These are phyloP conservation scores for Inosperma sp. DNA, from an alignment of 768 basidiomycete species.

Conservation along the genomic window DNA sequence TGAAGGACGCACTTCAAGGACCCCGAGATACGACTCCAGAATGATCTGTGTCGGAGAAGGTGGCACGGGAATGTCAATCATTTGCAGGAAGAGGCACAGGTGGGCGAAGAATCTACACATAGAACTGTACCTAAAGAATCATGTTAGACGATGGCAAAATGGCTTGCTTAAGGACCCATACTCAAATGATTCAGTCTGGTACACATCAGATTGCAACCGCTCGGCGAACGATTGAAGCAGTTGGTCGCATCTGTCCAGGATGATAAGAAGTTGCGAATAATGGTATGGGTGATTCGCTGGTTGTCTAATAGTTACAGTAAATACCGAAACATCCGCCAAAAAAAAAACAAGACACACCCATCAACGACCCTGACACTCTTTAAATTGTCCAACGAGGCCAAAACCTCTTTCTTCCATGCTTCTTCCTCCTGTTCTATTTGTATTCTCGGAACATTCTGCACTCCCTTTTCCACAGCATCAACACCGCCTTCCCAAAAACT, in stretches of 20 bases:
- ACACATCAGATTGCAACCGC: slow-evolving; percentile 49
- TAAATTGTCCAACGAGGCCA: slow-evolving; percentile 51
- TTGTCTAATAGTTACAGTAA: slow-evolving; percentile 35
- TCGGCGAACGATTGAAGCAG: slow-evolving; percentile 67
- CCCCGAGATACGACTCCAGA: slow-evolving; percentile 81
- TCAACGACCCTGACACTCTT: slow-evolving; percentile 56
- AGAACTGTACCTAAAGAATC: slow-evolving; percentile 49
- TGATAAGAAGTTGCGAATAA: slow-evolving; percentile 74
- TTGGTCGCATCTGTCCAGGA: slow-evolving; percentile 61
- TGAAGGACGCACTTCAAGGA: slow-evolving; percentile 62
- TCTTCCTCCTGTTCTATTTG: slow-evolving; percentile 41
- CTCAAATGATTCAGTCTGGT: slow-evolving; percentile 50
- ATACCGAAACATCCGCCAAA: slow-evolving; percentile 5
- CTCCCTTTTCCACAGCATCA: slow-evolving; percentile 40
- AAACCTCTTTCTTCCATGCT: slow-evolving; percentile 66
- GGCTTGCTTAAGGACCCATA: slow-evolving; percentile 29
- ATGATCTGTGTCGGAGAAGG: slow-evolving; percentile 74
- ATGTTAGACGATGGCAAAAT: neutral
- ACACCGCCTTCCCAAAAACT: slow-evolving; percentile 78
- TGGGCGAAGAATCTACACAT: slow-evolving; percentile 93
- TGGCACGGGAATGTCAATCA: slow-evolving; percentile 73
- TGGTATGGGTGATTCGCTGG: slow-evolving; percentile 74
- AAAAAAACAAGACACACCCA: slow-evolving; percentile 41
- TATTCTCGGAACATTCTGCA: slow-evolving; percentile 21
- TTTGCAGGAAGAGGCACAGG: slow-evolving; percentile 80